A percentile compares a stretch with the other conserved stretches of the same genome.
phyloP scores from a whole-genome alignment of 164 flowering plant species.

The Stephania japonica region DNA sequence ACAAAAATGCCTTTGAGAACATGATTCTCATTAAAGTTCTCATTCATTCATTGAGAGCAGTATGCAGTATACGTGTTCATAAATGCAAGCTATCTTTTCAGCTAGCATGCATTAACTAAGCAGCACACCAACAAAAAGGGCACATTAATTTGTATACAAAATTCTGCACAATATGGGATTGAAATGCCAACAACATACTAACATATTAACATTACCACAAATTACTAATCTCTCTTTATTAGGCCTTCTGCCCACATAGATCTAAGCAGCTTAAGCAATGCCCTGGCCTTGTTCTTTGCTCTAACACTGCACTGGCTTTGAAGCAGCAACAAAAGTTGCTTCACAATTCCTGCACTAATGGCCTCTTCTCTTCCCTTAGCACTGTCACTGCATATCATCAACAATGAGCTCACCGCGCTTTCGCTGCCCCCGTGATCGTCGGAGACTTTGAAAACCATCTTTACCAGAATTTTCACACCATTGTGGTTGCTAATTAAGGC shows the following conservation, averaged over 20 bases:
- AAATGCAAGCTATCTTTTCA: too few relatives aligned
- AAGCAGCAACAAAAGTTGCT: slow-evolving; percentile 53
- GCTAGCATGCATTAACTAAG: too few relatives aligned
- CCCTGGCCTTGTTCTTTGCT: slow-evolving; percentile 55
- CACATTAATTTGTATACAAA: not conserved
- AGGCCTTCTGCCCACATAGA: slow-evolving; percentile 32
- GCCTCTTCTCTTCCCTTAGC: slow-evolving; percentile 37
- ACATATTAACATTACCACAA: not conserved
- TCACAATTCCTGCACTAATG: slow-evolving; percentile 45
- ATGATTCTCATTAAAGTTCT: too few relatives aligned
- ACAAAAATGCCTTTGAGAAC: too few relatives aligned
- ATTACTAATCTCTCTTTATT: slow-evolving; percentile 13
- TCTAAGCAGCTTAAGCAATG: slow-evolving; percentile 62
- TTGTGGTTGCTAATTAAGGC: slow-evolving; percentile 26
- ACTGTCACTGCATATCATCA: slow-evolving; percentile 37
- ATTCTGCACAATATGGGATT: not conserved
- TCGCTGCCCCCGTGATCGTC: slow-evolving; percentile 57
- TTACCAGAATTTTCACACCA: slow-evolving; percentile 42
- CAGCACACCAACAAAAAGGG: too few relatives aligned
- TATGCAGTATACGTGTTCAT: too few relatives aligned
- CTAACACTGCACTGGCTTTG: slow-evolving; percentile 60
- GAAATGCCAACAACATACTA: not conserved
- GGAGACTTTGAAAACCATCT: slow-evolving; percentile 57
- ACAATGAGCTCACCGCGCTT: slow-evolving; percentile 41
- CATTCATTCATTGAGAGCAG: too few relatives aligned